A percentile compares a stretch with the other conserved stretches of the same genome.
Conservation (phyloP, 257 asterid genomes). For the Solanum dulcamara region DNA sequence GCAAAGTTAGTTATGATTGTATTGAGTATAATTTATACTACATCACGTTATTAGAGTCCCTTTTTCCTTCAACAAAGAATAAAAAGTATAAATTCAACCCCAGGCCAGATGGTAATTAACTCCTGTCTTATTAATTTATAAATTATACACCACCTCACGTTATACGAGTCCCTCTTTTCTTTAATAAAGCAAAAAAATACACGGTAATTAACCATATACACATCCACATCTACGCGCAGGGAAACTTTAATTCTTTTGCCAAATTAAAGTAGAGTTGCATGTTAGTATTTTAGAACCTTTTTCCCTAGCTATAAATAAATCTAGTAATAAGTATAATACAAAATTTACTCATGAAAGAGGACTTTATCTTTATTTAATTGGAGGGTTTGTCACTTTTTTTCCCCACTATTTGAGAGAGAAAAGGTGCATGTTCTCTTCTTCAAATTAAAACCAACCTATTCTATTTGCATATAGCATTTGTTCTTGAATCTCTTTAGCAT, state of each 20-base stretch:
- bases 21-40: background rate
- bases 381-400: background rate
- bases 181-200: background rate
- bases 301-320: background rate
- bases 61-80: background rate
- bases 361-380: background rate
- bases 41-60: background rate
- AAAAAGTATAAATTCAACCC: background rate
- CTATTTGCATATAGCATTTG: slow-evolving; percentile 17
- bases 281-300: background rate
- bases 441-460: slow-evolving; percentile 7
- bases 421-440: slow-evolving; percentile 1
- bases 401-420: background rate
- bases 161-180: background rate
- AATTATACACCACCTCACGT: background rate
- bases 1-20: background rate
- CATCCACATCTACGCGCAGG: background rate
- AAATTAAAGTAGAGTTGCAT: background rate
- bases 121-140: background rate
- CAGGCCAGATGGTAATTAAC: background rate
- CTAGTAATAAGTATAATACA: background rate
- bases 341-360: background rate
- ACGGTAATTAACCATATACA: background rate
- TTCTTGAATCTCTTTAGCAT: slow-evolving; percentile 20
- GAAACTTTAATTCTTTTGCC: background rate